A percentile compares a stretch with the other conserved stretches of the same genome.
Evolutionary conservation across 1,284 basidiomycete genomes (phyloP).

Genomic region (Tylopilus sp.): DNA sequence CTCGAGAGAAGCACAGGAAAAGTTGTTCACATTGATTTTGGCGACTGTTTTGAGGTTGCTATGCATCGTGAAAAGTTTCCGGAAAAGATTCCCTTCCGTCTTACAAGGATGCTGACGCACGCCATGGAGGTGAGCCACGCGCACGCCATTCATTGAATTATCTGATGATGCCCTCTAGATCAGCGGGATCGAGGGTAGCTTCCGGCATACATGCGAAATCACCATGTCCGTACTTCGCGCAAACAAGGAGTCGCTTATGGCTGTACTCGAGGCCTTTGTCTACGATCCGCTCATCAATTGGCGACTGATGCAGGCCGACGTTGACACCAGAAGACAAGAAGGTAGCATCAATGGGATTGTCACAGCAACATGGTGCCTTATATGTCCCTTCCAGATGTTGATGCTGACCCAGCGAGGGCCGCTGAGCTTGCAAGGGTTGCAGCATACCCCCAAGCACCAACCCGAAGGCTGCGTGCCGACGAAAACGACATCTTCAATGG

Average conservation of each 20-base stretch:
- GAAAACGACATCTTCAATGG: slow-evolving; percentile 82
- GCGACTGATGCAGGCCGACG: slow-evolving; percentile 75
- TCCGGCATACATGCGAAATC: slow-evolving; percentile 93
- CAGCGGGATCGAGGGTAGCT: slow-evolving; percentile 96
- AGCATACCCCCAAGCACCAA: slow-evolving; percentile 70
- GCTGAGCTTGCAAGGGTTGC: slow-evolving; percentile 63
- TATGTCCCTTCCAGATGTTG: slow-evolving; percentile 30
- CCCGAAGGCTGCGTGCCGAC: slow-evolving; percentile 70
- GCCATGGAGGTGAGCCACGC: slow-evolving; percentile 85
- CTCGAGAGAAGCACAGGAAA: slow-evolving; percentile 91
- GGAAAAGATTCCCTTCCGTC: slow-evolving; percentile 96
- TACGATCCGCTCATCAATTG: slow-evolving; percentile 89
- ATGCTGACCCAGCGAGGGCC: slow-evolving; percentile 48
- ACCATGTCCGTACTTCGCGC: slow-evolving; percentile 95
- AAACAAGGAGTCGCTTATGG: slow-evolving; percentile 97
- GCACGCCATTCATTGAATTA: neutral
- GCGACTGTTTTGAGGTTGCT: slow-evolving; percentile 91
- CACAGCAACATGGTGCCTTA: slow-evolving; percentile 2
- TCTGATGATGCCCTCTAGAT: slow-evolving; percentile 48
- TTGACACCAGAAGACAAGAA: slow-evolving; percentile 56
- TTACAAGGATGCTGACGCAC: slow-evolving; percentile 97
- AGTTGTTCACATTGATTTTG: slow-evolving; percentile 96
- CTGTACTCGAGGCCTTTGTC: slow-evolving; percentile 92
- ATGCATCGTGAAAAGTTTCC: slow-evolving; percentile 98
- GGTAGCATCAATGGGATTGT: slow-evolving; percentile 36